Evolutionary conservation across 176 grass and related monocot species (phyloP).

Genomic region (Oryza australiensis): DNA sequence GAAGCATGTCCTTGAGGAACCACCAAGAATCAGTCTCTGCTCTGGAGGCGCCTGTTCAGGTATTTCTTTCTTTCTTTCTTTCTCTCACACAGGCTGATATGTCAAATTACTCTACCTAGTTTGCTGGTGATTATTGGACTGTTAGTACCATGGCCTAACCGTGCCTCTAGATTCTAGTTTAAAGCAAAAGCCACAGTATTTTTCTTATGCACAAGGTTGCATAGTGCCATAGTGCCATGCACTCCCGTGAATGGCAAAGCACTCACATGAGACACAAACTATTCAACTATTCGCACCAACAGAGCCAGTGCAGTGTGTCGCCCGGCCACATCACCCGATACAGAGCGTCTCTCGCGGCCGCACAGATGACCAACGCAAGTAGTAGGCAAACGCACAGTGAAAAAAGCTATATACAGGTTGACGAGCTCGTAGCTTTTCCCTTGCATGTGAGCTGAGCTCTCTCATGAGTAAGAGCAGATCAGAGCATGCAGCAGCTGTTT

Average conservation of each 20-base stretch:
- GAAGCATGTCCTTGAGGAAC: constrained; percentile 54
- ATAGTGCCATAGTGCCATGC: background rate
- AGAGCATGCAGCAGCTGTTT: background rate
- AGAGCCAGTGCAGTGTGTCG: background rate
- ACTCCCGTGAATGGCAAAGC: background rate
- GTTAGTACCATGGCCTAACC: background rate
- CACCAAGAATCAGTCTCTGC: background rate
- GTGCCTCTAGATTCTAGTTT: background rate
- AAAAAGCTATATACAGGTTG: constrained; percentile 1
- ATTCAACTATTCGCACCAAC: background rate
- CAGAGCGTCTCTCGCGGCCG: background rate
- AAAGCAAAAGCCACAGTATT: background rate
- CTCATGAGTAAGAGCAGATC: background rate
- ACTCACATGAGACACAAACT: background rate
- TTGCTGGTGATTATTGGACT: background rate
- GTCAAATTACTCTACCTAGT: background rate
- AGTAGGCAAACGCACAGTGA: background rate
- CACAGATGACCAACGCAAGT: too few species aligned
- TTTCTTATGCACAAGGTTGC: background rate
- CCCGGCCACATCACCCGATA: background rate
- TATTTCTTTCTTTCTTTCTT: constrained; percentile 23
- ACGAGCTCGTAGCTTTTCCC: background rate
- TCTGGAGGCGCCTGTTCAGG: constrained; percentile 36
- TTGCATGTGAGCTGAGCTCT: background rate
- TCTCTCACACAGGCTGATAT: background rate